Evolutionary conservation across 768 basidiomycete species (phyloP).

Genomic region (Bullera alba): DNA sequence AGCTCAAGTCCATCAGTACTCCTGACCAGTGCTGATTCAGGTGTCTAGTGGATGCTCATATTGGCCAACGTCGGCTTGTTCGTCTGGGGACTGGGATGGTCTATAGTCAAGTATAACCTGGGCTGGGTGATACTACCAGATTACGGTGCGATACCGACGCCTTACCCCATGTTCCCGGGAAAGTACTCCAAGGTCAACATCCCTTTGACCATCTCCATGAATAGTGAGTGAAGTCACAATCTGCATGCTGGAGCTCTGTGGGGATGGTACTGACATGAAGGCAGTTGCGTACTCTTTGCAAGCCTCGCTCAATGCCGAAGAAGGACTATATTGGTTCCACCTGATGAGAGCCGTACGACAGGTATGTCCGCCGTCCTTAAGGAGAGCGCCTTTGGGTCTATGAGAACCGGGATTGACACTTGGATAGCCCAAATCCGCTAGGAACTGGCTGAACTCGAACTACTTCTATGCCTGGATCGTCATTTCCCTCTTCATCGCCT

Average conservation of each 20-base stretch:
- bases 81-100: constrained; percentile 20
- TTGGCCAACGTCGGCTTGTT: constrained; percentile 9
- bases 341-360: constrained; percentile 29
- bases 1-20: neutral
- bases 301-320: constrained; percentile 27
- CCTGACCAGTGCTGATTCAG: neutral
- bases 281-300: constrained; percentile 20
- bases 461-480: constrained; percentile 30
- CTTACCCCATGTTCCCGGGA: constrained; percentile 12
- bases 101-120: constrained; percentile 22
- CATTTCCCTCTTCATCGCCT: constrained; percentile 4
- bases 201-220: constrained; percentile 19
- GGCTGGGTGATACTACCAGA: constrained; percentile 19
- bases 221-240: constrained; percentile 4
- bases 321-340: constrained; percentile 33
- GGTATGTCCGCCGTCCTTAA: too few species aligned
- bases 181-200: constrained; percentile 9
- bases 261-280: neutral
- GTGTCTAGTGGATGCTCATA: constrained; percentile 31
- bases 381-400: too few species aligned
- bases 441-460: constrained; percentile 14
- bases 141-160: constrained; percentile 16
- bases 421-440: constrained; percentile 19
- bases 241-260: neutral
- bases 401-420: too few species aligned